Evolutionary conservation across 768 basidiomycete genomes (phyloP).

Genomic region (Saitozyma sp.): DNA sequence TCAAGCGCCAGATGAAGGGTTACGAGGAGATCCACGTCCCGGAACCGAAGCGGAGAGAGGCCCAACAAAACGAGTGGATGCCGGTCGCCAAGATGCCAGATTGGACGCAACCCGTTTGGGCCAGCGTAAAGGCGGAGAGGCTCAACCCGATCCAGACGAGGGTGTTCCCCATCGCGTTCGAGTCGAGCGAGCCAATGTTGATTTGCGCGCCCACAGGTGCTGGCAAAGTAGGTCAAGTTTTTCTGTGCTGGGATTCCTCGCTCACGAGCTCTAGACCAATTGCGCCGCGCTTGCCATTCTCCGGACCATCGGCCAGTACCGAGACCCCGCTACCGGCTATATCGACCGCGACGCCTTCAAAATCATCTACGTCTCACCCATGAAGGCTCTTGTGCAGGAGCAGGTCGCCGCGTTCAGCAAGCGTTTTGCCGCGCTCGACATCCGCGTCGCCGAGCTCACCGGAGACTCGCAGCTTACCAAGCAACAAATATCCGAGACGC

Average conservation of each 20-base stretch:
- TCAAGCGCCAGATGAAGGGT: slow-evolving; percentile 93
- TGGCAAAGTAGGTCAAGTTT: slow-evolving; percentile 70
- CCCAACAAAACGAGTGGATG: slow-evolving; percentile 61
- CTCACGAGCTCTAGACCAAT: slow-evolving; percentile 68
- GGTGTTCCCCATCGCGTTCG: slow-evolving; percentile 84
- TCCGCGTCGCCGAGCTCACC: slow-evolving; percentile 91
- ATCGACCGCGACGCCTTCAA: slow-evolving; percentile 91
- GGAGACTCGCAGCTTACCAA: slow-evolving; percentile 99
- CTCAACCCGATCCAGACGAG: slow-evolving; percentile 93
- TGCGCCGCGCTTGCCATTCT: slow-evolving; percentile 95
- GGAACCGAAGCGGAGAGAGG: slow-evolving; percentile 75
- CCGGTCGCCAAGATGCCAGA: slow-evolving; percentile 70
- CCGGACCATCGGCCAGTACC: slow-evolving; percentile 82
- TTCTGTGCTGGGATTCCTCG: neutral
- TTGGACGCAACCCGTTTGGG: slow-evolving; percentile 86
- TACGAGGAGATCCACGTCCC: slow-evolving; percentile 98
- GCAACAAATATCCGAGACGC: slow-evolving; percentile 91
- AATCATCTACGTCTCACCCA: slow-evolving; percentile 95
- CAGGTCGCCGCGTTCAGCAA: slow-evolving; percentile 92
- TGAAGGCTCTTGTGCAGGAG: slow-evolving; percentile 99
- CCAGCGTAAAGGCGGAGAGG: slow-evolving; percentile 62
- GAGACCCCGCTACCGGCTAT: slow-evolving; percentile 73
- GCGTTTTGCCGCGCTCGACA: slow-evolving; percentile 68
- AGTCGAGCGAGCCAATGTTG: slow-evolving; percentile 85
- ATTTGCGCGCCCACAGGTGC: slow-evolving; percentile 98